Conservation (phyloP, 1,284 basidiomycete genomes). For the Thelephora terrestris region DNA sequence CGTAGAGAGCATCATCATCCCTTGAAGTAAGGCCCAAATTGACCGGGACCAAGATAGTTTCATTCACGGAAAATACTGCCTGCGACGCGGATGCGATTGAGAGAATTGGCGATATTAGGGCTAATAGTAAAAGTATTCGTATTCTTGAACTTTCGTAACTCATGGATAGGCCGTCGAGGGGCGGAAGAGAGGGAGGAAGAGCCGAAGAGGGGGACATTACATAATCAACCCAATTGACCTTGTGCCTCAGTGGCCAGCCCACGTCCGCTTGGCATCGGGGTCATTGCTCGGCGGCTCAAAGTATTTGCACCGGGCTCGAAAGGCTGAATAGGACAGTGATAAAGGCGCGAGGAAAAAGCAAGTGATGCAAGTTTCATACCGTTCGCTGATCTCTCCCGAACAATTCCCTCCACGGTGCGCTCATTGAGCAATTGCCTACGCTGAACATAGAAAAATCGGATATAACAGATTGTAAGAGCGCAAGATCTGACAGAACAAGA, state of each 20-base stretch:
- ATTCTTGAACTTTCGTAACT: too few relatives aligned
- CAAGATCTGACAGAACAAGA: slow-evolving; percentile 12
- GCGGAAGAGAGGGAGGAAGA: not conserved
- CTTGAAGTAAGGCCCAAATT: slow-evolving; percentile 68
- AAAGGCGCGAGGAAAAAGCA: not conserved
- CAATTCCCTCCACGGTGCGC: slow-evolving; percentile 68
- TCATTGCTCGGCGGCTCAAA: slow-evolving; percentile 63
- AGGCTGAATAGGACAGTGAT: slow-evolving; percentile 41
- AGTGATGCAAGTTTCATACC: slow-evolving; percentile 32
- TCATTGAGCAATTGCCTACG: slow-evolving; percentile 75
- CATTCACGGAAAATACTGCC: not conserved
- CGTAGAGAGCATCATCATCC: slow-evolving; percentile 69
- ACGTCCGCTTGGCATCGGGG: slow-evolving; percentile 39
- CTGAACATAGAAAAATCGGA: slow-evolving; percentile 27
- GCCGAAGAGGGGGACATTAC: not conserved
- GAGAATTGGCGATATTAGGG: too few relatives aligned
- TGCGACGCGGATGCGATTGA: too few relatives aligned
- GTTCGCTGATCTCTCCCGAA: slow-evolving; percentile 68
- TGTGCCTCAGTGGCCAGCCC: slow-evolving; percentile 35
- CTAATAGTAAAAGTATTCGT: too few relatives aligned
- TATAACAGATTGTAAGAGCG: slow-evolving; percentile 4
- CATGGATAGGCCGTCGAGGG: too few relatives aligned
- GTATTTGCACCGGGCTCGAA: slow-evolving; percentile 74
- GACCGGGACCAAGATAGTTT: slow-evolving; percentile 39
- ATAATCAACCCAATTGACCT: not conserved